Percentiles rank a stretch among this genome's conserved stretches.
Conservation (phyloP, 805 yeast genomes). For the Schwanniomyces vanrijiae region DNA sequence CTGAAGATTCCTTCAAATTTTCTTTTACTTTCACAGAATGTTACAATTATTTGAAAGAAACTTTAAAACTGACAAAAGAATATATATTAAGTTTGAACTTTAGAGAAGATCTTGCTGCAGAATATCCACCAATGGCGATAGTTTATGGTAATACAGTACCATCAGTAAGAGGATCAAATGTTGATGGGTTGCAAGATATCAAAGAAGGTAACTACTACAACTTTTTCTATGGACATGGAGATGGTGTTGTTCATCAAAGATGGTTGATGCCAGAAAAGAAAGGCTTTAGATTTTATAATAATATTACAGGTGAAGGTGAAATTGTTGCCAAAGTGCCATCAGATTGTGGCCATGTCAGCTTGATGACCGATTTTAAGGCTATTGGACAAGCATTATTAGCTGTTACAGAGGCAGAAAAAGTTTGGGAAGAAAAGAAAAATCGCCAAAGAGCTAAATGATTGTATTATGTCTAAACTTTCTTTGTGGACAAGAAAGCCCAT, state of each 20-base stretch:
- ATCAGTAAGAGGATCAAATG: constrained; percentile 78
- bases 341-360: constrained; percentile 72
- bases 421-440: constrained; percentile 23
- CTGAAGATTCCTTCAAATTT: constrained; percentile 7
- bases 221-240: constrained; percentile 86
- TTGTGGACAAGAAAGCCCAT: not conserved
- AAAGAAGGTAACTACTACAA: constrained; percentile 70
- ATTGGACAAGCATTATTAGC: constrained; percentile 73
- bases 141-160: constrained; percentile 84
- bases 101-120: constrained; percentile 40
- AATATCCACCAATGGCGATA: constrained; percentile 81
- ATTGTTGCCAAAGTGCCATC: constrained; percentile 67
- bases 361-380: constrained; percentile 70
- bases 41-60: constrained; percentile 59
- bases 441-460: not conserved
- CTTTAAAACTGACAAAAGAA: constrained; percentile 58
- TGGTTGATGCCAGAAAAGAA: constrained; percentile 77
- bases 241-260: constrained; percentile 84
- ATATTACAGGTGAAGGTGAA: constrained; percentile 39
- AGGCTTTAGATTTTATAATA: constrained; percentile 51
- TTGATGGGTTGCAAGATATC: constrained; percentile 60
- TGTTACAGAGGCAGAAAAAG: constrained; percentile 56
- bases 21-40: constrained; percentile 55
- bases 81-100: constrained; percentile 59
- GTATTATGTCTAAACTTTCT: not conserved